These are phyloP conservation scores for Penicillium sp. DNA, from an alignment of 2,329 filamentous ascomycete genomes.

Conservation along the genomic window DNA sequence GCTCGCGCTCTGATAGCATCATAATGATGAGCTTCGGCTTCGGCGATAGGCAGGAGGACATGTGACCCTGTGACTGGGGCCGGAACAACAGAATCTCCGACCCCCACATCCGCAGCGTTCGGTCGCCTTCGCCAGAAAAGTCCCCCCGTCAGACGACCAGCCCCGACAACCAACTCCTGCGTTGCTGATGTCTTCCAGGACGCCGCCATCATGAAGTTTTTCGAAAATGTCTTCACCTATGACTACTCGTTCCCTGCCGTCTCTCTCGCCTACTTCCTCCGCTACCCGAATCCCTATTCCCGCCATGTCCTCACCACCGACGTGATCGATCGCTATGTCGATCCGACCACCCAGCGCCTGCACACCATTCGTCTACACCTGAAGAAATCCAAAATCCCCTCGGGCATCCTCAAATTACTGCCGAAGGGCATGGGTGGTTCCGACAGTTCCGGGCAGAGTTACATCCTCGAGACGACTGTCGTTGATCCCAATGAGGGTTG, in stretches of 20 bases:
- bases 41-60: constrained; percentile 17
- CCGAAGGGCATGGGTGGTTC: constrained; percentile 61
- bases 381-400: constrained; percentile 64
- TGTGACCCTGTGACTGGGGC: constrained; percentile 10
- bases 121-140: constrained; percentile 21
- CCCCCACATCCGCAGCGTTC: constrained; percentile 14
- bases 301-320: constrained; percentile 67
- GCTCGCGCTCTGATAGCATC: too few species aligned
- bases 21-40: constrained; percentile 2
- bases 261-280: constrained; percentile 68
- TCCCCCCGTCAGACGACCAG: constrained; percentile 21
- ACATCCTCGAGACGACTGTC: constrained; percentile 64
- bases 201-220: constrained; percentile 53
- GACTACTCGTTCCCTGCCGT: constrained; percentile 67
- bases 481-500: constrained; percentile 65
- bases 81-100: constrained; percentile 14
- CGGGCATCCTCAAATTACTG: constrained; percentile 62
- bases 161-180: background rate
- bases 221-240: constrained; percentile 60
- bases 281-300: constrained; percentile 68
- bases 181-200: constrained; percentile 19
- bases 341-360: constrained; percentile 60
- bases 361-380: constrained; percentile 64
- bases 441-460: constrained; percentile 61
- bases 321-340: constrained; percentile 65